phyloP scores from a whole-genome alignment of 2,329 filamentous ascomycete genomes.

The Penicillium verrucosum region DNA sequence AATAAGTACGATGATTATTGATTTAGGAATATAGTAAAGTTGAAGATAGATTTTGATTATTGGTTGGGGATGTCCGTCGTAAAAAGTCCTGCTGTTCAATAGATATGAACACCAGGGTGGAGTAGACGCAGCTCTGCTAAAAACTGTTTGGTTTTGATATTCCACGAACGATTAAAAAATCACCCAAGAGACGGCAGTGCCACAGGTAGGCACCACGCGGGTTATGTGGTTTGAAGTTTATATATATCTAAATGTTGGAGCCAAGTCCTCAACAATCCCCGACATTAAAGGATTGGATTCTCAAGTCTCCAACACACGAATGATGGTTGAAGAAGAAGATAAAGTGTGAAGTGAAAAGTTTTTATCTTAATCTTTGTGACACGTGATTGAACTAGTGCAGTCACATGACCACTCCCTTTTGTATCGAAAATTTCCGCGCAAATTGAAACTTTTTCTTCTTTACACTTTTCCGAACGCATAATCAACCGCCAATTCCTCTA shows the following conservation, averaged over 20 bases:
- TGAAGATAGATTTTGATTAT: background rate
- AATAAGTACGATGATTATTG: background rate
- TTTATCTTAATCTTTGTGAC: background rate
- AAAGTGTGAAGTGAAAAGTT: conserved; percentile 3
- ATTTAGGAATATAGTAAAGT: background rate
- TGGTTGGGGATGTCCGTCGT: conserved; percentile 42
- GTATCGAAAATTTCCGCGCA: conserved; percentile 15
- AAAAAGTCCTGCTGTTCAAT: conserved; percentile 46
- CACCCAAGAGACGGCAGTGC: conserved; percentile 38
- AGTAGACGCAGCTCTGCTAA: conserved; percentile 51
- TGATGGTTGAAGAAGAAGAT: background rate
- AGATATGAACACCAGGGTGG: conserved; percentile 45
- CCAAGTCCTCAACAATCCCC: conserved; percentile 3
- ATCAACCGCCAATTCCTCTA: conserved; percentile 47
- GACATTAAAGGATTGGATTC: conserved; percentile 9
- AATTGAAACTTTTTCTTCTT: conserved; percentile 26
- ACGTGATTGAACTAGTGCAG: conserved; percentile 9
- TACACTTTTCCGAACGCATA: conserved; percentile 49
- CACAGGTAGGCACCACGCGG: conserved; percentile 25
- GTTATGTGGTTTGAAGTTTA: conserved; percentile 24
- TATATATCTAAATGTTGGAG: background rate
- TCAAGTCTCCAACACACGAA: background rate
- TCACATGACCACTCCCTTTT: conserved; percentile 14
- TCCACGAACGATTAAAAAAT: conserved; percentile 43
- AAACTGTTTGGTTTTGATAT: conserved; percentile 49